Evolutionary conservation across 2,329 filamentous ascomycete genomes (phyloP).

Genomic region (Xylariomycetidae sp.): DNA sequence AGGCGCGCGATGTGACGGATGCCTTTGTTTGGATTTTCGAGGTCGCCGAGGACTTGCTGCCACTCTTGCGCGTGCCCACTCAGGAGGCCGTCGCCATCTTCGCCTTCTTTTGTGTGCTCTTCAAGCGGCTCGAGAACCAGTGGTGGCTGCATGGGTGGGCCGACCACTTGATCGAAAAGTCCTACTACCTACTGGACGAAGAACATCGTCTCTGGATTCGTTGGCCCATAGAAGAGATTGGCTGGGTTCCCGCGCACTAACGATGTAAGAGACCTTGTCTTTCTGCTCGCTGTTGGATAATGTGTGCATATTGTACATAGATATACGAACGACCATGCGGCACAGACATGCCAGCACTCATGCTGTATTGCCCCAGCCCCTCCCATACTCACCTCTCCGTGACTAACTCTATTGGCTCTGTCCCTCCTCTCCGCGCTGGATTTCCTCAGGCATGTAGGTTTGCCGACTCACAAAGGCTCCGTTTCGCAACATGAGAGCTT

Average conservation of each 20-base stretch:
- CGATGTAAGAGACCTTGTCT: too few species aligned
- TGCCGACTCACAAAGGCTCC: too few species aligned
- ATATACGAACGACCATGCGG: too few species aligned
- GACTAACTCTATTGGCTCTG: too few species aligned
- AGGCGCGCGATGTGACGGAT: constrained; percentile 13
- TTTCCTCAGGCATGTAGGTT: too few species aligned
- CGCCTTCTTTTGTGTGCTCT: constrained; percentile 11
- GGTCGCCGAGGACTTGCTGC: constrained; percentile 20
- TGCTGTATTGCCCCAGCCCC: too few species aligned
- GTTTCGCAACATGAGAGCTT: too few species aligned
- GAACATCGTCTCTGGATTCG: constrained; percentile 12
- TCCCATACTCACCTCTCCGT: too few species aligned
- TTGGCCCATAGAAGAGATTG: constrained; percentile 22
- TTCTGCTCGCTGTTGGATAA: too few species aligned
- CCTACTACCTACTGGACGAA: constrained; percentile 11
- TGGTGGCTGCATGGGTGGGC: constrained; percentile 16
- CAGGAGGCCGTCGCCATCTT: constrained; percentile 29
- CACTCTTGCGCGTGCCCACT: constrained; percentile 15
- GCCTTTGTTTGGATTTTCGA: constrained; percentile 27
- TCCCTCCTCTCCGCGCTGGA: too few species aligned
- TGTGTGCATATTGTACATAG: too few species aligned
- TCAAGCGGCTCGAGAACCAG: constrained; percentile 7
- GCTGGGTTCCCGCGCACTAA: constrained; percentile 4
- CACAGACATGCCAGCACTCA: too few species aligned
- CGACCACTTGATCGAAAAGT: constrained; percentile 9